Evolutionary conservation across 805 yeast genomes (phyloP), one percentile per base, ranked within the genome.

Genomic region (Ogataea ramenticola): DNA sequence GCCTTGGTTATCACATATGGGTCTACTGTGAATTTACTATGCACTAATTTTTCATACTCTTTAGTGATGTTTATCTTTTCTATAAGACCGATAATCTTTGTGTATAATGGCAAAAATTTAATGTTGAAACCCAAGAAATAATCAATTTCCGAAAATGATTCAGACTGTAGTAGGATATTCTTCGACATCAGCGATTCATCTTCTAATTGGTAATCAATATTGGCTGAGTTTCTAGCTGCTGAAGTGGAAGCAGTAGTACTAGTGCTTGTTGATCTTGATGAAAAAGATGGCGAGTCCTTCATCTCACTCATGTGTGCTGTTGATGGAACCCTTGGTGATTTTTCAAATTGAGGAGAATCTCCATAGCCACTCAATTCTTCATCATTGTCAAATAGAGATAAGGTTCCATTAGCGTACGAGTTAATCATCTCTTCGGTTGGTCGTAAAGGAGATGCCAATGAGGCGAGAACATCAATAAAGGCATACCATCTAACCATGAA

Each of bases 401-500:
- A 22, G 3, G 16, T n/a, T 5, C 26, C 32, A 26, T 50, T 53
- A 43, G 43, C 33, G 37, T 33, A 47, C 21, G 39, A 36, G 3
- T 43, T 24, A 11, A 62, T 14, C 22, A 62, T 65, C 2, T 49
- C 54, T 1, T 42, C 39, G 4, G 62, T 39, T 30, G 68, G 65
- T 22, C 55, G 55, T 35, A 60, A 46, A 3, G 84, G 72, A 0
- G 86, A 72, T 1, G 86, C 75, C 21, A 84, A 62, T 1, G 78
- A 72, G 0, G 86, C 82, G 19, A 83, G 66, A 3, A 81, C 75
- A 52, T 82, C 88, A 30, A 80, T 62, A 53, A 80, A 84, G 0
- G 79, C 80, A 55, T 79, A 82, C 86, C 88, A 81, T 42, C 89
- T 62, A 49, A 74, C 66, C 38, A 84, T 63, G 51, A 84, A 84